Conservation (phyloP, 164 flowering plant genomes). For the Aristolochia contorta region DNA sequence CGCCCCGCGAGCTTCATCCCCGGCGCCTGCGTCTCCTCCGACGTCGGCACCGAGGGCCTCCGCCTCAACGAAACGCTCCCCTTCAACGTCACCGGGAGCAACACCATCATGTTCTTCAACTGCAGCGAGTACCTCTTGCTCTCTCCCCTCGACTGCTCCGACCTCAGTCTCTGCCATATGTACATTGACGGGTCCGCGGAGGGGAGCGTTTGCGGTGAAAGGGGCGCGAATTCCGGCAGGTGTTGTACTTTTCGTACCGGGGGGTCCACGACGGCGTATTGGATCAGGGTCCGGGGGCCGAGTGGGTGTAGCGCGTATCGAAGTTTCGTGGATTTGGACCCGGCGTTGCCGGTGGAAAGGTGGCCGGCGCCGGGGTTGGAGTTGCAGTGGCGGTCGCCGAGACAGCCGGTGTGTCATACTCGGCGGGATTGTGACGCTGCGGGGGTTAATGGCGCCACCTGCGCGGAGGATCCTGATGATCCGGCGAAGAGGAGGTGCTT, state of each 20-base stretch:
- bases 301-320: constrained; percentile 37
- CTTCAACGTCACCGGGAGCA: constrained; percentile 48
- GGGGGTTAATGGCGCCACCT: constrained; percentile 25
- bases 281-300: constrained; percentile 20
- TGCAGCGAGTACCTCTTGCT: constrained; percentile 24
- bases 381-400: constrained; percentile 42
- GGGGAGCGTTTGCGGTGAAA: constrained; percentile 18
- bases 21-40: constrained; percentile 23
- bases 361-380: constrained; percentile 48
- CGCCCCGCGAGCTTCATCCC: constrained; percentile 17
- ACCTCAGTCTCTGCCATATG: constrained; percentile 31
- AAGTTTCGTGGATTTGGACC: constrained; percentile 40
- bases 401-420: constrained; percentile 30
- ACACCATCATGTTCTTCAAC: constrained; percentile 47
- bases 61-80: constrained; percentile 38
- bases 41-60: constrained; percentile 26
- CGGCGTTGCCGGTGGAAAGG: constrained; percentile 18
- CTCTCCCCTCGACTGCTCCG: constrained; percentile 34
- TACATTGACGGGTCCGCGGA: constrained; percentile 1
- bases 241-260: constrained; percentile 51
- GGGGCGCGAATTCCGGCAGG: constrained; percentile 1
- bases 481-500: constrained; percentile 30
- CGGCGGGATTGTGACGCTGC: constrained; percentile 31
- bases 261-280: constrained; percentile 33
- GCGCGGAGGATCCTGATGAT: constrained; percentile 21